These are phyloP conservation scores for Aspergillus steynii DNA, from an alignment of 495 filamentous ascomycete genomes.

Conservation along the genomic window DNA sequence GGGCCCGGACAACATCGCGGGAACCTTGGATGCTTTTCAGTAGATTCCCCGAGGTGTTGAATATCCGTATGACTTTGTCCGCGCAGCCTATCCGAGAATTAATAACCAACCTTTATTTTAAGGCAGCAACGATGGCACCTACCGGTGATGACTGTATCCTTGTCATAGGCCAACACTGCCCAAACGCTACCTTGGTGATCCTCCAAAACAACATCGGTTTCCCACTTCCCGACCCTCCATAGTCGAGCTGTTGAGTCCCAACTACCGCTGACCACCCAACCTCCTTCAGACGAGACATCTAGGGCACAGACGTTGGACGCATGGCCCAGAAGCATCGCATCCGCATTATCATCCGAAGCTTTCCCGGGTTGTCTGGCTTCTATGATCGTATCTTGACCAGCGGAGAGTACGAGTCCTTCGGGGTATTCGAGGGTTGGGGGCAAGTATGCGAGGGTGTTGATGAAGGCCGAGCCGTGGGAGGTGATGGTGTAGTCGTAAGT, in stretches of 20 bases:
- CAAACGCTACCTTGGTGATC: slow-evolving; percentile 84
- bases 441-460: slow-evolving; percentile 80
- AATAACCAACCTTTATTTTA: background rate
- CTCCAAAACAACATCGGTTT: slow-evolving; percentile 65
- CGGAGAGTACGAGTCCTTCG: slow-evolving; percentile 82
- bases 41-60: slow-evolving; percentile 63
- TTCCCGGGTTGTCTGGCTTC: slow-evolving; percentile 75
- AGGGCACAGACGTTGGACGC: slow-evolving; percentile 82
- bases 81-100: slow-evolving; percentile 61
- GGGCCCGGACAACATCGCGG: slow-evolving; percentile 77
- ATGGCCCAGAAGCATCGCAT: slow-evolving; percentile 85
- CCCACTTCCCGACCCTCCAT: slow-evolving; percentile 78
- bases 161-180: slow-evolving; percentile 83
- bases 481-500: slow-evolving; percentile 73
- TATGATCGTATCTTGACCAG: slow-evolving; percentile 88
- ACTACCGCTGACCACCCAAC: slow-evolving; percentile 82
- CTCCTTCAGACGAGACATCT: slow-evolving; percentile 69
- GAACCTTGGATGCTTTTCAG: slow-evolving; percentile 68
- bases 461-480: slow-evolving; percentile 74
- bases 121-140: slow-evolving; percentile 12
- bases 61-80: slow-evolving; percentile 85
- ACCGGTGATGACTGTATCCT: slow-evolving; percentile 81
- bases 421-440: slow-evolving; percentile 68
- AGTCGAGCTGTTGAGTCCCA: slow-evolving; percentile 88
- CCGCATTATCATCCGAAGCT: slow-evolving; percentile 70